Percentiles rank a stretch among this genome's conserved stretches.
These are phyloP conservation scores for Ogataea zsoltii DNA, from an alignment of 805 yeast species.

Conservation along the genomic window DNA sequence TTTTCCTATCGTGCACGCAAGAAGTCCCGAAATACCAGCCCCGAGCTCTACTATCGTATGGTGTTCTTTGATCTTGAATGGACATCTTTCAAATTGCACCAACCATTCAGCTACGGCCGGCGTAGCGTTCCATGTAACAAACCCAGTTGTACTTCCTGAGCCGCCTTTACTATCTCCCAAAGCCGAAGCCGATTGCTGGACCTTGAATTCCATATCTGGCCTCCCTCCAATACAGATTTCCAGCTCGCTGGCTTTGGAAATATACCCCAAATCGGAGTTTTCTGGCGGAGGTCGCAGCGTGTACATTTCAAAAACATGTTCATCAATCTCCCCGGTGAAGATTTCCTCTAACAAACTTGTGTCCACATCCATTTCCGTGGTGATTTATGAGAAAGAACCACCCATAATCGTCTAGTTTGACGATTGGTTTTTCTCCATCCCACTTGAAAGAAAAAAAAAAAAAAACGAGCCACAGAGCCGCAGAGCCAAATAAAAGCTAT, in stretches of 20 bases:
- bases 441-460: too few relatives aligned
- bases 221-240: constrained; percentile 20
- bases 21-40: constrained; percentile 57
- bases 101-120: constrained; percentile 56
- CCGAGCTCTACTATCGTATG: constrained; percentile 56
- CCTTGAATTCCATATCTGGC: constrained; percentile 15
- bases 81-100: constrained; percentile 13
- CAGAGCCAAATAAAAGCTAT: too few relatives aligned
- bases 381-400: too few relatives aligned
- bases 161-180: constrained; percentile 35
- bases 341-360: constrained; percentile 6
- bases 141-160: constrained; percentile 56
- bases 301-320: constrained; percentile 31
- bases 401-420: too few relatives aligned
- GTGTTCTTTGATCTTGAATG: constrained; percentile 6
- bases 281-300: constrained; percentile 17
- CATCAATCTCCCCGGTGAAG: constrained; percentile 20
- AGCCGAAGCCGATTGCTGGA: constrained; percentile 36
- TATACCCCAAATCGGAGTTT: constrained; percentile 26
- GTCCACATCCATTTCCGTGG: constrained; percentile 1
- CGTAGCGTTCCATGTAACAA: constrained; percentile 59
- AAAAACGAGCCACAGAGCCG: background rate
- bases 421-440: background rate
- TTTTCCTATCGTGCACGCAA: constrained; percentile 43
- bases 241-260: constrained; percentile 21